A percentile compares a stretch with the other conserved stretches of the same genome.
phyloP scores from a whole-genome alignment of 208 protist genomes.

The Trypanosoma theileri region DNA sequence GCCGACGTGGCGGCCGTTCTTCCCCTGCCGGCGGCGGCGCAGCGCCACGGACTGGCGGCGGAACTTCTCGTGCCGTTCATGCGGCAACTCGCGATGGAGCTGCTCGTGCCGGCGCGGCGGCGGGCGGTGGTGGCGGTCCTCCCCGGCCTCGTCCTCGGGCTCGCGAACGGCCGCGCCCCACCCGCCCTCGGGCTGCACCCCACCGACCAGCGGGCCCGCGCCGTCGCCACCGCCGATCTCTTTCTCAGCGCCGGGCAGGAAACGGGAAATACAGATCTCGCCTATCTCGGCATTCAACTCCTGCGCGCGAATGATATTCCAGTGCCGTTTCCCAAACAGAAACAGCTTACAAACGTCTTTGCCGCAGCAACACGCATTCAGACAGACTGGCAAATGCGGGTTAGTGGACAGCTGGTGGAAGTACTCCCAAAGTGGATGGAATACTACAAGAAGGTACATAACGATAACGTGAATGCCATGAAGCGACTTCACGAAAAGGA shows the following conservation, averaged over 20 bases:
- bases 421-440: conserved; percentile 61
- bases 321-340: conserved; percentile 74
- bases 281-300: conserved; percentile 81
- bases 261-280: conserved; percentile 76
- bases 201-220: conserved; percentile 41
- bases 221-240: conserved; percentile 51
- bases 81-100: conserved; percentile 73
- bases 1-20: conserved; percentile 53
- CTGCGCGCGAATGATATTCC: conserved; percentile 78
- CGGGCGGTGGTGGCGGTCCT: conserved; percentile 48
- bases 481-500: conserved; percentile 20
- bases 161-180: conserved; percentile 79
- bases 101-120: conserved; percentile 54
- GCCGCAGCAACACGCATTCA: conserved; percentile 65
- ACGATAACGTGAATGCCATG: conserved; percentile 49
- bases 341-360: conserved; percentile 86
- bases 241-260: conserved; percentile 76
- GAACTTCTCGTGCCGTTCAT: conserved; percentile 70
- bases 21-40: conserved; percentile 52
- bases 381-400: conserved; percentile 81
- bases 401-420: conserved; percentile 61
- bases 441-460: conserved; percentile 57
- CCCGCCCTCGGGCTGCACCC: conserved; percentile 50
- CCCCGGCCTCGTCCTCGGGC: conserved; percentile 67
- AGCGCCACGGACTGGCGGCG: conserved; percentile 48